Base-by-base conservation (phyloP, 2,329 filamentous ascomycete species). In the Microdochium trichocladiopsis region DNA sequence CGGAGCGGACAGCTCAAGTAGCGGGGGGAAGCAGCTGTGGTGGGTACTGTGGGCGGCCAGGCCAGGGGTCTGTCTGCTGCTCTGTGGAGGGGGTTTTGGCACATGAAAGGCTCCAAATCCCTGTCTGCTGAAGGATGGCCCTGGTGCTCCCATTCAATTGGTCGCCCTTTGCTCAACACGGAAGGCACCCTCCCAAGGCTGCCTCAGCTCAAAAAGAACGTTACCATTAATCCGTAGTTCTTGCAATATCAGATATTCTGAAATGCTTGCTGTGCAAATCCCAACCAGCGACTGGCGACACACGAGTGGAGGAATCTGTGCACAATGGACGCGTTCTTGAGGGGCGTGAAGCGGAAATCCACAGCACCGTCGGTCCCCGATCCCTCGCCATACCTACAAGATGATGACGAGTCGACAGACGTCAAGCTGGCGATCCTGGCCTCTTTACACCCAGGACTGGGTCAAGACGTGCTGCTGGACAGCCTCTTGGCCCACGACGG, bases 351-450 rank as follows among this genome's bases (percentile, higher is more conserved):
- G 66, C 77, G 80, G 51, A 83, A 69, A 58, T 61, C 61, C 23
- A 62, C 65, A 10, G 33, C 58, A 47, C 53, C 33, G 33, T 51
- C 47, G 4, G 36, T 31, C 25, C 31, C 31, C 41, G 10, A 21
- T n/a, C 9, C 53, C 10, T 50, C 55, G 52, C 53, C 53, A 28
- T 50, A 18, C 47, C 52, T 23, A 50, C 31, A 48, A 25, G 56
- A 62, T 33, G 61, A 64, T 4, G 66, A 69, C 18, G 79, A 95
- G 48, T 85, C 88, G 1, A 99, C 94, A 0, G 94, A 97, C 56
- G 76, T 95, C 60, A 97, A 96, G 63, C 72, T 99, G 14, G 91
- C 91, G 1, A 74, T 95, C 1, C 73, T 99, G 2, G 80, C 86
- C 2, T 97, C 94, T 1, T 71, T 96, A 0, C 79, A 91, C 58